A percentile compares a stretch with the other conserved stretches of the same genome.
Evolutionary conservation across 2,329 filamentous ascomycete species (phyloP).

Genomic region (Pyrenophora tritici-repentis): DNA sequence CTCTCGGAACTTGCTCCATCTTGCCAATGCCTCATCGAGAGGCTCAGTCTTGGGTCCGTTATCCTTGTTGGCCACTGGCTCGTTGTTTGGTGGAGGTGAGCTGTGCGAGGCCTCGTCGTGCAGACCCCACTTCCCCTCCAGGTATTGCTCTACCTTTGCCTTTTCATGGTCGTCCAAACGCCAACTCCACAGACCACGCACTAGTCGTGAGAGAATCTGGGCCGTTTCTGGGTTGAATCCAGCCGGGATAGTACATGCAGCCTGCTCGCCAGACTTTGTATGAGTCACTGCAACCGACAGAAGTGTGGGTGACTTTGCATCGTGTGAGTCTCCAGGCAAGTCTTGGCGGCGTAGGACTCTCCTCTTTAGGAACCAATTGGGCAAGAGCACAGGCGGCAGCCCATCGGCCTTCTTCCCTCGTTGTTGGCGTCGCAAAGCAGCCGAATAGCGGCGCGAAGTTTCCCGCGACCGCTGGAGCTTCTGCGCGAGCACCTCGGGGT

Average conservation of each 20-base stretch:
- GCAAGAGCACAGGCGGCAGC: conserved; percentile 55
- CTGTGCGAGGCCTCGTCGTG: conserved; percentile 4
- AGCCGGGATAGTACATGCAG: conserved; percentile 28
- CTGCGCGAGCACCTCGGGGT: conserved; percentile 42
- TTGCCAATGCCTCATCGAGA: conserved; percentile 9
- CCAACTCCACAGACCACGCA: conserved; percentile 31
- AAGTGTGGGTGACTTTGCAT: conserved; percentile 15
- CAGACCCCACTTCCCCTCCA: conserved; percentile 19
- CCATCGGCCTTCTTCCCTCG: conserved; percentile 40
- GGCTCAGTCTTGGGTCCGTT: conserved; percentile 6
- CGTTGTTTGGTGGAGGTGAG: conserved; percentile 7
- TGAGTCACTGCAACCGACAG: conserved; percentile 33
- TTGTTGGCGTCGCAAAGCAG: conserved; percentile 42
- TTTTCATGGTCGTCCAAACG: conserved; percentile 31
- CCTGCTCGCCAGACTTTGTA: conserved; percentile 31
- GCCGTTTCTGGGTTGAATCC: conserved; percentile 25
- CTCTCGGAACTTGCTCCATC: conserved; percentile 18
- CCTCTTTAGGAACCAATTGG: conserved; percentile 60
- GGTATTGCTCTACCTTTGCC: conserved; percentile 27
- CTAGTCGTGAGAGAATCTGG: conserved; percentile 29
- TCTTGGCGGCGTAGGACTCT: conserved; percentile 55
- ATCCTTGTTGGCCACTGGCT: conserved; percentile 8
- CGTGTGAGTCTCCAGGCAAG: conserved; percentile 10
- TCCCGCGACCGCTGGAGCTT: conserved; percentile 45
- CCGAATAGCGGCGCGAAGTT: conserved; percentile 40